Evolutionary conservation across 441 rosid species (phyloP).

Genomic region (Jatropha multifida): DNA sequence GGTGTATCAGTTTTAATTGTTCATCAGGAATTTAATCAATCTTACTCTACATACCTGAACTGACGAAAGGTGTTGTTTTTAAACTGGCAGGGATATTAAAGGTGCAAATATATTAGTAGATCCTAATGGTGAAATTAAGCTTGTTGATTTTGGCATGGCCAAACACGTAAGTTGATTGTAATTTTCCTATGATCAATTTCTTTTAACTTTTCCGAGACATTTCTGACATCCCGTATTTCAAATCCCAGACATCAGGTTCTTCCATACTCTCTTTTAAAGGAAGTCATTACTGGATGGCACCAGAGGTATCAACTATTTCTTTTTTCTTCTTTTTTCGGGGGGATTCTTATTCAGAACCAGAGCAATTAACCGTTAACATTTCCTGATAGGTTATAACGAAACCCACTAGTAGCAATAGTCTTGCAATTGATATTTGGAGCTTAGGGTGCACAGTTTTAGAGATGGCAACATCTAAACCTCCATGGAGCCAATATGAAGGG

Average conservation of each 20-base stretch:
- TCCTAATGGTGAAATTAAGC: conserved; percentile 19
- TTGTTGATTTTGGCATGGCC: conserved; percentile 23
- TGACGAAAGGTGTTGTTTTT: background rate
- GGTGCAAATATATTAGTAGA: conserved; percentile 26
- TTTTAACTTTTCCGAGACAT: background rate
- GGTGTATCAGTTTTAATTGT: background rate
- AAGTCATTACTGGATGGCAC: conserved; percentile 26
- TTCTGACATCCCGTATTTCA: background rate
- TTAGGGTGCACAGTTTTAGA: conserved; percentile 78
- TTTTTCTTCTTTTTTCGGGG: background rate
- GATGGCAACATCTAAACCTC: conserved; percentile 90
- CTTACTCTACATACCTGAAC: background rate
- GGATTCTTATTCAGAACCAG: too few species aligned
- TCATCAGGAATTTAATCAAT: background rate
- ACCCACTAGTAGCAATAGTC: conserved; percentile 9
- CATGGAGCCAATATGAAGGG: conserved; percentile 84
- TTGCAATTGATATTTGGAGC: conserved; percentile 56
- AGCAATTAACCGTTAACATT: too few species aligned
- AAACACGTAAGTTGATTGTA: conserved; percentile 10
- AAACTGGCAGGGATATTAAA: conserved; percentile 17
- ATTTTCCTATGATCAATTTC: background rate
- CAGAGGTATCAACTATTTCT: conserved; percentile 4
- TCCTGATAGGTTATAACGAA: conserved; percentile 15
- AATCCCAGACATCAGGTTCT: conserved; percentile 5
- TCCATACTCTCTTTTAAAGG: conserved; percentile 18